phyloP scores from a whole-genome alignment of 169 alveolate genomes.

The Plasmodium gallinaceum region DNA sequence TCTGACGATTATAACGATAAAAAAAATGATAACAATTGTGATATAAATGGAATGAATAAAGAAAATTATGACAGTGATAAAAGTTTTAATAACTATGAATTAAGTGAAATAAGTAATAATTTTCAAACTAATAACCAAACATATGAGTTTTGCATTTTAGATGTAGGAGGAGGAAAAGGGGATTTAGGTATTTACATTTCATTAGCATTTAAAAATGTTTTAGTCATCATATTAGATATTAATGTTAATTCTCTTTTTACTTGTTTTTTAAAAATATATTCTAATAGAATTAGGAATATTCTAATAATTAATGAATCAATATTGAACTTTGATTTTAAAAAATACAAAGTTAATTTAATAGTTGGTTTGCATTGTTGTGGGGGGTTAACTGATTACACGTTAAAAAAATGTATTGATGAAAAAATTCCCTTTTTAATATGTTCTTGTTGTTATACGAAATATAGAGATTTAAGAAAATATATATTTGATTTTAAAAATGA shows the following conservation, averaged over 20 bases:
- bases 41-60: neutral
- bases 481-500: slow-evolving; percentile 70
- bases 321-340: slow-evolving; percentile 67
- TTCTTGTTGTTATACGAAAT: slow-evolving; percentile 73
- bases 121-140: neutral
- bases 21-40: neutral
- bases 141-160: slow-evolving; percentile 63
- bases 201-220: slow-evolving; percentile 51
- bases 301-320: slow-evolving; percentile 67
- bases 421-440: slow-evolving; percentile 65
- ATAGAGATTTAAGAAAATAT: slow-evolving; percentile 50
- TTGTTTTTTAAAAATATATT: slow-evolving; percentile 62
- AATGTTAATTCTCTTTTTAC: slow-evolving; percentile 65
- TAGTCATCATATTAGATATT: slow-evolving; percentile 72
- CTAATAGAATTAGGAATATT: slow-evolving; percentile 45
- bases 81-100: neutral
- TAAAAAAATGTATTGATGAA: slow-evolving; percentile 51
- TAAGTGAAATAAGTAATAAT: neutral
- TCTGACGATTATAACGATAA: neutral
- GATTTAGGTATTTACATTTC: slow-evolving; percentile 75
- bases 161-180: slow-evolving; percentile 77
- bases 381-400: slow-evolving; percentile 63
- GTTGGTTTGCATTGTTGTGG: slow-evolving; percentile 76
- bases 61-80: neutral
- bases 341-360: slow-evolving; percentile 59